Conservation (phyloP, 352 stramenopile genomes). For the Pythium brachiatum region DNA sequence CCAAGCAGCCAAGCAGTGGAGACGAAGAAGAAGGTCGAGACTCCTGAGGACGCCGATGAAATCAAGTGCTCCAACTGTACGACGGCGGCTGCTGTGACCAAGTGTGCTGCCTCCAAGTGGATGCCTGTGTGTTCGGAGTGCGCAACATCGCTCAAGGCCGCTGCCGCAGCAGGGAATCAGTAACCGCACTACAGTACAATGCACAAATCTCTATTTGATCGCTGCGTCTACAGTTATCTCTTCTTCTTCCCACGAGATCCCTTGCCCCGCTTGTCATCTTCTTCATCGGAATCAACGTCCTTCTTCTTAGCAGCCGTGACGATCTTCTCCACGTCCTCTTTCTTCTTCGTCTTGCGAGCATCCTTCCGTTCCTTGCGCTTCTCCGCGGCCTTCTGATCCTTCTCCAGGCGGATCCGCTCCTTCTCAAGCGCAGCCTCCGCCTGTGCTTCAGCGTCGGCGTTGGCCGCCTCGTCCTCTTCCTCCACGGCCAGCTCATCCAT, state of each 20-base stretch:
- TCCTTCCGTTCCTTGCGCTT: constrained; percentile 81
- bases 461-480: constrained; percentile 1
- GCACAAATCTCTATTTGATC: neutral
- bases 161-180: constrained; percentile 11
- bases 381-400: constrained; percentile 74
- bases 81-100: constrained; percentile 52
- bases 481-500: neutral
- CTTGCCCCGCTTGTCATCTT: constrained; percentile 39
- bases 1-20: neutral
- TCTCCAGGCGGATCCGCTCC: constrained; percentile 56
- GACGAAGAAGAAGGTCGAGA: constrained; percentile 10
- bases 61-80: constrained; percentile 72
- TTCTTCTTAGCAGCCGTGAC: constrained; percentile 44
- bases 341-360: constrained; percentile 78
- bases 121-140: constrained; percentile 77
- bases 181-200: constrained; percentile 4
- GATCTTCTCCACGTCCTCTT: constrained; percentile 75
- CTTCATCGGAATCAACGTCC: constrained; percentile 30
- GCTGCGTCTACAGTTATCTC: constrained; percentile 14
- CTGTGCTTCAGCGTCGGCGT: constrained; percentile 29
- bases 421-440: constrained; percentile 34
- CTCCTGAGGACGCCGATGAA: constrained; percentile 35
- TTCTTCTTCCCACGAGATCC: constrained; percentile 26
- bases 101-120: constrained; percentile 83
- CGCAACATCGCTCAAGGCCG: constrained; percentile 40